phyloP scores from a whole-genome alignment of 2,329 filamentous ascomycete species.

The Arthrobotrys megalospora region DNA sequence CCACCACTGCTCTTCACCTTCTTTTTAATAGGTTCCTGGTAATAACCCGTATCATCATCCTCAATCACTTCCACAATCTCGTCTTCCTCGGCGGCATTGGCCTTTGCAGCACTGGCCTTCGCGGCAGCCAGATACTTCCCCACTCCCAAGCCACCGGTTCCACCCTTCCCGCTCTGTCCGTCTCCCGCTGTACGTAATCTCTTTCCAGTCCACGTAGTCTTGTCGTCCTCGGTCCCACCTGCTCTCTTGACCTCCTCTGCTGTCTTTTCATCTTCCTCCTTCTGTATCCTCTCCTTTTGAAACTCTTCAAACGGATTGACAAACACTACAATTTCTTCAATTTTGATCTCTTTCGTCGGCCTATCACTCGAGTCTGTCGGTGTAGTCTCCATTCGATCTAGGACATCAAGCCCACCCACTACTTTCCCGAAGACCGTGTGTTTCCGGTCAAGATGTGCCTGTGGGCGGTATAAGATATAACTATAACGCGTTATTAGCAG shows the following conservation, averaged over 20 bases:
- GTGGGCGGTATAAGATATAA: slow-evolving; percentile 90
- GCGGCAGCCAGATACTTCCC: slow-evolving; percentile 87
- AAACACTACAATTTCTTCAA: slow-evolving; percentile 86
- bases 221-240: slow-evolving; percentile 87
- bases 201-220: slow-evolving; percentile 96
- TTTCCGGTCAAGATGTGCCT: slow-evolving; percentile 90
- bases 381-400: slow-evolving; percentile 82
- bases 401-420: slow-evolving; percentile 80
- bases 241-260: slow-evolving; percentile 75
- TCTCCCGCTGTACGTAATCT: slow-evolving; percentile 76
- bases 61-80: slow-evolving; percentile 76
- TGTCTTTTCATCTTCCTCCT: slow-evolving; percentile 73
- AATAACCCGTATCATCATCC: slow-evolving; percentile 72
- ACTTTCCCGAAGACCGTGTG: slow-evolving; percentile 94
- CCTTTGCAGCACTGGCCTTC: slow-evolving; percentile 64
- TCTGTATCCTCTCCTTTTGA: slow-evolving; percentile 78
- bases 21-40: slow-evolving; percentile 81
- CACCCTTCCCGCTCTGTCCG: slow-evolving; percentile 69
- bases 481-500: slow-evolving; percentile 62
- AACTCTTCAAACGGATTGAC: slow-evolving; percentile 98
- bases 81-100: slow-evolving; percentile 66
- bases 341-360: slow-evolving; percentile 82
- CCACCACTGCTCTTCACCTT: slow-evolving; percentile 80
- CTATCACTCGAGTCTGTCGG: slow-evolving; percentile 82
- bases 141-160: slow-evolving; percentile 70